Conservation (phyloP, 805 yeast species). For the Hanseniaspora mollemarum region DNA sequence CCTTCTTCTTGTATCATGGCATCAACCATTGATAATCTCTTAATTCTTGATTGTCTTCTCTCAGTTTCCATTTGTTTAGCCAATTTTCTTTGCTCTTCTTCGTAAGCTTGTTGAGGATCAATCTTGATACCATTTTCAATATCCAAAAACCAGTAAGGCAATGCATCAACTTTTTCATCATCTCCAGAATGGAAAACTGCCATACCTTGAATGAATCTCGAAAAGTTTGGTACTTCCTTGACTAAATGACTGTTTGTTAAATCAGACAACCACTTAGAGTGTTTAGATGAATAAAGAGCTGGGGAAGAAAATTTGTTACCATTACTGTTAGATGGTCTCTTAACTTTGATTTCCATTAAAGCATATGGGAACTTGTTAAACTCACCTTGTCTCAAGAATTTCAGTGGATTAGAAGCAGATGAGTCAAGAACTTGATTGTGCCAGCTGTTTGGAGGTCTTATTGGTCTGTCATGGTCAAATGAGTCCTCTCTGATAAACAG, state of each 20-base stretch:
- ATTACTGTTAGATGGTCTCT: constrained; percentile 31
- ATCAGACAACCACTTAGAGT: constrained; percentile 71
- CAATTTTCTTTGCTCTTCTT: constrained; percentile 47
- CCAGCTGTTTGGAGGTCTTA: constrained; percentile 82
- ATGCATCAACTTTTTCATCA: constrained; percentile 66
- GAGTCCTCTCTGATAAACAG: constrained; percentile 82
- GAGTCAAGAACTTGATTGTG: constrained; percentile 87
- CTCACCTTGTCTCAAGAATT: constrained; percentile 75
- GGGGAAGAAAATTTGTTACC: constrained; percentile 29
- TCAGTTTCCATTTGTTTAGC: constrained; percentile 36
- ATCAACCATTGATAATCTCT: constrained; percentile 27
- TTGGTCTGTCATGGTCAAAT: constrained; percentile 72
- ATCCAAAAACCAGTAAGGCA: constrained; percentile 93
- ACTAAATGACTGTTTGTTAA: constrained; percentile 72
- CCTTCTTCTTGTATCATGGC: constrained; percentile 9
- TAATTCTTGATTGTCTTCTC: constrained; percentile 30
- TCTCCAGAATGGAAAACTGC: constrained; percentile 80
- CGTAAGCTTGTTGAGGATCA: constrained; percentile 69
- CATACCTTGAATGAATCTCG: constrained; percentile 87
- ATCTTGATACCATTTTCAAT: constrained; percentile 65
- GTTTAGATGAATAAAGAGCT: constrained; percentile 32
- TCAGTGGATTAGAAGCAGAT: constrained; percentile 53
- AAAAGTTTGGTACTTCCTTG: constrained; percentile 86
- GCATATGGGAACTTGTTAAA: constrained; percentile 70
- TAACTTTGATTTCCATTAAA: constrained; percentile 75